Conservation (phyloP, 106 monocot species). For the Dioscorea alata region DNA sequence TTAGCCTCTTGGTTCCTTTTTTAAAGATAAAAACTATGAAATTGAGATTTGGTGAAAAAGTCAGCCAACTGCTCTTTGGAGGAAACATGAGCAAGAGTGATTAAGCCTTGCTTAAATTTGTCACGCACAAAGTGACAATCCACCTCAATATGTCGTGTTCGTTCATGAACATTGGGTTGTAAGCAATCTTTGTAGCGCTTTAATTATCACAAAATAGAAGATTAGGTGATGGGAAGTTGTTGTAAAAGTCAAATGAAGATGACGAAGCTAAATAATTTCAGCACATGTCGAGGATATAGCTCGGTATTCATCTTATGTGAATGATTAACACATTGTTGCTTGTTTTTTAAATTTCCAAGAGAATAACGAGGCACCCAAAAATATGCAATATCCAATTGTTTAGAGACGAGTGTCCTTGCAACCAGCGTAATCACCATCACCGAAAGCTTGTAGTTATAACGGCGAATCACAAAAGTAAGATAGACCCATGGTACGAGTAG, state of each 20-base stretch:
- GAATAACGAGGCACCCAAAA: conserved; percentile 6
- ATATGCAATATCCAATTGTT: not conserved
- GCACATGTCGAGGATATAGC: not conserved
- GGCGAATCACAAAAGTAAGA: not conserved
- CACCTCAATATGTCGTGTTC: no score
- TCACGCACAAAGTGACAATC: no score
- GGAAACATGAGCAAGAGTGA: no score
- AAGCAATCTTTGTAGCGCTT: conserved; percentile 4
- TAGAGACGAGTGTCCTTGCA: not conserved
- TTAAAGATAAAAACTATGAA: no score
- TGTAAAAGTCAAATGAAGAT: not conserved
- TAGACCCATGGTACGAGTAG: conserved; percentile 4
- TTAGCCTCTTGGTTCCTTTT: no score
- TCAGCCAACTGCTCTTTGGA: no score
- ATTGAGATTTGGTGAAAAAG: no score
- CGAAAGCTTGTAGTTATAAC: not conserved
- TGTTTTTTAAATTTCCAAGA: conserved; percentile 21
- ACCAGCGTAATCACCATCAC: not conserved
- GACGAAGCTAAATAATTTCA: conserved; percentile 5
- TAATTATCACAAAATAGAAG: conserved; percentile 8
- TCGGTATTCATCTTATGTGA: conserved; percentile 7
- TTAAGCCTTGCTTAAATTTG: no score
- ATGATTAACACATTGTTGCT: not conserved
- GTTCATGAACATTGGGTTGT: not conserved
- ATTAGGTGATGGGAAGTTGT: not conserved